Evolutionary conservation across 1,139 yeast species (phyloP), one percentile per base, ranked within the genome.

Genomic region (Casaregolazyma suthepensis): DNA sequence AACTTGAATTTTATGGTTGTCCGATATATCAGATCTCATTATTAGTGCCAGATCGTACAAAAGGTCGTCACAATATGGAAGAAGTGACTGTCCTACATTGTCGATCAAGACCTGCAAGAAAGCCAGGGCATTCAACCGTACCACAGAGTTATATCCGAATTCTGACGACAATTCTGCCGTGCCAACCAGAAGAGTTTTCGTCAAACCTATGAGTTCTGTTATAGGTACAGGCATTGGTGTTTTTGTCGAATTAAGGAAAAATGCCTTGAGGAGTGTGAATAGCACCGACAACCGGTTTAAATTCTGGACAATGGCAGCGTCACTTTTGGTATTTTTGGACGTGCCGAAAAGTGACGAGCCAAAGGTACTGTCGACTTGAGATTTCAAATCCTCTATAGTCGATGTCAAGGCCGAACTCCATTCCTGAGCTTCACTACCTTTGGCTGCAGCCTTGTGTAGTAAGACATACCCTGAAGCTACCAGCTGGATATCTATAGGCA

Each of bases 371-470:
- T 53, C 44, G 12, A 50, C 54, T 53, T 42, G 51, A n/a, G n/a
- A 29, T 19, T 23, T 37, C 37, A 66, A 53, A 44, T 66, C 69
- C 5, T 57, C 54, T 13, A 68, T 54, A 5, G 59, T 57, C 15
- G 58, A 50, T 17, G 55, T 15, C 13, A 63, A 48, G 5, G 61
- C 57, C 9, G 61, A 49, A 51, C 63, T 61, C 70, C 75, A 63
- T 61, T 72, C 64, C 67, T 73, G 64, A 6, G 65, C 63, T 29
- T 74, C 75, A 29, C 65, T 61, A 6, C 72, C 69, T 73, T 69
- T 82, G 69, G 70, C 72, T 63, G 77, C 86, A 61, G 78, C 78
- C 74, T 74, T 76, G 71, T 88, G 86, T 56, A 87, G 72, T 43
- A 79, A 72, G 1, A 88, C 91, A 61, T 77, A 78, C 0, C 82